Evolutionary conservation across 2,329 filamentous ascomycete species (phyloP).

Genomic region (Waltergamsia citrina): DNA sequence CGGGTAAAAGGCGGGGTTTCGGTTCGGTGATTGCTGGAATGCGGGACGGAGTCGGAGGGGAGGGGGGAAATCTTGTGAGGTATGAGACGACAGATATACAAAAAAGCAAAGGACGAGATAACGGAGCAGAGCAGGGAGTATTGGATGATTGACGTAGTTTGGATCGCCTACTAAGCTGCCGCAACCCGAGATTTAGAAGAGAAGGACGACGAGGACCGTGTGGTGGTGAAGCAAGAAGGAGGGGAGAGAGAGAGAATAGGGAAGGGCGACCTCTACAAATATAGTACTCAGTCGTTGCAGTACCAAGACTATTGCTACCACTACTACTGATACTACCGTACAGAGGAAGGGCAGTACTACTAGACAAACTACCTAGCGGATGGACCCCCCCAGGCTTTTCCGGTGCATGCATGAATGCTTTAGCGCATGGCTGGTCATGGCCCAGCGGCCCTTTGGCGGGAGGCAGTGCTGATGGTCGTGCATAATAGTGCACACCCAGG

Average conservation of each 20-base stretch:
- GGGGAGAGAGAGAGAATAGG: conserved; percentile 33
- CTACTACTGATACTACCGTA: too few relatives aligned
- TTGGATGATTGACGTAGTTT: conserved; percentile 10
- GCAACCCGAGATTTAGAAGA: conserved; percentile 38
- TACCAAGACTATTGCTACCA: neutral
- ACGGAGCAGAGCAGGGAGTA: conserved; percentile 39
- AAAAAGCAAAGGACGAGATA: conserved; percentile 35
- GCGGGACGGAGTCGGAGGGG: conserved; percentile 1
- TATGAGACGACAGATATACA: conserved; percentile 19
- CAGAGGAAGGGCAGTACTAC: too few relatives aligned
- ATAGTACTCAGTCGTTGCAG: neutral
- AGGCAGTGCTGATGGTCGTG: too few relatives aligned
- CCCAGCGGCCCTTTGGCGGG: too few relatives aligned
- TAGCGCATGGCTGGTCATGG: too few relatives aligned
- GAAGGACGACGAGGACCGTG: conserved; percentile 48
- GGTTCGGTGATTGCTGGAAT: neutral
- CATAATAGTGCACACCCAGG: too few relatives aligned
- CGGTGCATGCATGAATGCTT: too few relatives aligned
- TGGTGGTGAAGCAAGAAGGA: conserved; percentile 32
- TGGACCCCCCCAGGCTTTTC: too few relatives aligned
- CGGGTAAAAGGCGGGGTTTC: conserved; percentile 7
- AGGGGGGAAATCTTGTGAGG: neutral
- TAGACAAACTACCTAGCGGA: too few relatives aligned
- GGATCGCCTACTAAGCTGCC: conserved; percentile 51
- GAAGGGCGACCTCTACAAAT: conserved; percentile 38